Evolutionary conservation across 75 land plant genomes (phyloP).

Genomic region (Adiantum capillusveneris): DNA sequence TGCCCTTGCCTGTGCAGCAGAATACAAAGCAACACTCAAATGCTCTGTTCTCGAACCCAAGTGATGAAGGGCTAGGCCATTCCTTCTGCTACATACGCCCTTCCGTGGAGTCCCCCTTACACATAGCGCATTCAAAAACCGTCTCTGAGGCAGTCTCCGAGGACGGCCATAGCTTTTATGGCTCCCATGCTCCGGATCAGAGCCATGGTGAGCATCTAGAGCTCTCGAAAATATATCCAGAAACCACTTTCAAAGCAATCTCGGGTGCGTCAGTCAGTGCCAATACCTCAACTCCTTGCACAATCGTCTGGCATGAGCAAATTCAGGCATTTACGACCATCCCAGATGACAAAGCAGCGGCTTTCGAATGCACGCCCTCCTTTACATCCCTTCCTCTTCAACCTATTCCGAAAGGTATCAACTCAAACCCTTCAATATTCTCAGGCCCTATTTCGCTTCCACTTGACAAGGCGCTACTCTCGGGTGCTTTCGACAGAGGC

Average conservation of each 20-base stretch:
- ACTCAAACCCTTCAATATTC: too few species aligned
- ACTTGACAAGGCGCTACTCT: constrained; percentile 17
- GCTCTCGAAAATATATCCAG: constrained; percentile 3
- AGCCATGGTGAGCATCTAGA: constrained; percentile 12
- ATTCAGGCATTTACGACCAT: constrained; percentile 28
- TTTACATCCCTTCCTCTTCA: constrained; percentile 83
- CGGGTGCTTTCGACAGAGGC: constrained; percentile 7
- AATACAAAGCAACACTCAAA: constrained; percentile 27
- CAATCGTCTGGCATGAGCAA: constrained; percentile 39
- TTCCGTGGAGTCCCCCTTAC: neutral
- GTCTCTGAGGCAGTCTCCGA: constrained; percentile 6
- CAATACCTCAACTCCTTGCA: constrained; percentile 74
- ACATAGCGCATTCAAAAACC: neutral
- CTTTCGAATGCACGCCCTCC: constrained; percentile 80
- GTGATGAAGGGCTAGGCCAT: constrained; percentile 83
- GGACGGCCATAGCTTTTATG: constrained; percentile 21
- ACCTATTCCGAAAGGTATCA: constrained; percentile 47
- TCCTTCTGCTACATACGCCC: constrained; percentile 95
- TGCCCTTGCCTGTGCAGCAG: constrained; percentile 10
- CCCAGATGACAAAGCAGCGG: constrained; percentile 40
- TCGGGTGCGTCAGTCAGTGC: constrained; percentile 96
- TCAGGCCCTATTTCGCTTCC: constrained; percentile 44
- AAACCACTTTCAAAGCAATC: constrained; percentile 72
- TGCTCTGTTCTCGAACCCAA: constrained; percentile 34
- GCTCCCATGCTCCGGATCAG: constrained; percentile 1